These are phyloP conservation scores for Dissophora ornata DNA, from an alignment of 192 early-diverging fungal genomes.

Conservation along the genomic window DNA sequence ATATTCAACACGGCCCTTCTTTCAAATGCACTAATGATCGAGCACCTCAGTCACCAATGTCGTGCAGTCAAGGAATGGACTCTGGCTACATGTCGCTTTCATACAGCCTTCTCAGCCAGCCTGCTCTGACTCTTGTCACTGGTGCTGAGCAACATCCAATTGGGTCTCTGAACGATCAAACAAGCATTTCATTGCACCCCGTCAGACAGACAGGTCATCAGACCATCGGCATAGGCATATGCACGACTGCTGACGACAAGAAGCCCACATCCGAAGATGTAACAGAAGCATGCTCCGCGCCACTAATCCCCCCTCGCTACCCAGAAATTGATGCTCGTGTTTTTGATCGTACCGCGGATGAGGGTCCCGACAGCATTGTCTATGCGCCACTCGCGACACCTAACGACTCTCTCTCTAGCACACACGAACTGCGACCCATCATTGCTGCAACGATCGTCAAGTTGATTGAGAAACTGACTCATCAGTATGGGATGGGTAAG, in stretches of 20 bases:
- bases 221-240: no score
- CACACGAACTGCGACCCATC: constrained; percentile 28
- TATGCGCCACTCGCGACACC: constrained; percentile 31
- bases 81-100: constrained; percentile 29
- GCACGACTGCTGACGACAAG: no score
- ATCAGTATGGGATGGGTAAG: constrained; percentile 59
- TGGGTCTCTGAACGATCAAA: no score
- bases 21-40: not conserved
- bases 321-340: constrained; percentile 56
- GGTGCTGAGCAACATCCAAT: no score
- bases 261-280: not conserved
- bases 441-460: constrained; percentile 64
- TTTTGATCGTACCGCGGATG: constrained; percentile 53
- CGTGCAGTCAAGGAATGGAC: constrained; percentile 16
- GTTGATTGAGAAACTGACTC: constrained; percentile 66
- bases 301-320: constrained; percentile 38
- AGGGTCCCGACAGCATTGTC: constrained; percentile 49
- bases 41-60: constrained; percentile 13
- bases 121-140: not conserved
- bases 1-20: no score
- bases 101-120: not conserved
- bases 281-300: not conserved
- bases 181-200: no score
- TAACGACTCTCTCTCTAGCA: not conserved
- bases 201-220: no score